Base-by-base conservation (phyloP, 495 filamentous ascomycete species). In the Platismatia glauca region DNA sequence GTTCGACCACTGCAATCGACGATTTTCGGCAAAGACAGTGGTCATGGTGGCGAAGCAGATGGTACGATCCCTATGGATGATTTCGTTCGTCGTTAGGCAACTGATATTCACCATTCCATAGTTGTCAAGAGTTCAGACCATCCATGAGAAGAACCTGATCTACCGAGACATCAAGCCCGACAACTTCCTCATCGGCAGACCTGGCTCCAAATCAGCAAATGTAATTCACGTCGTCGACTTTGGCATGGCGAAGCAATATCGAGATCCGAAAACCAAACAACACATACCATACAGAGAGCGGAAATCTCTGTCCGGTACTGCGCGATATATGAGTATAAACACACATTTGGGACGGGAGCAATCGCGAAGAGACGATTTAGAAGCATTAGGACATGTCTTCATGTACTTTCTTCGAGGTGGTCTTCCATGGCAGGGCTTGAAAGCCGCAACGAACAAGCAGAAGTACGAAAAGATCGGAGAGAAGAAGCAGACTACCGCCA, bases 391-490 rank as follows among this genome's bases (percentile, higher is more conserved):
- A 22, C 94, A 99, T 71, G 94, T 99, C 33, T 99, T 99, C 79
- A 93, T 99, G 89, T 99, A 99, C 78, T 99, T 99, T 78, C 78
- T 99, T 65, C 81, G 95, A 56, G 94, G 94, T 62, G 95, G 95
- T 59, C 81, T 99, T 63, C 94, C 94, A 24, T 99, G 94, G 94
- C 94, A 99, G 77, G 94, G 94, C 57, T 79, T 99, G 70, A 97
- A 97, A 79, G 94, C 94, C 73, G 95, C 95, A 22, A 99, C 94
- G 63, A 99, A 99, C 80, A 99, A 99, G 83, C 94, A 99, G 72
- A 99, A 99, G 78, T 99, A 99, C 68, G 94, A 99, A 77, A 97
- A 97, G 80, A 99, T 99, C 75, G 94, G 94, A 37, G 95, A 99
- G 78, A 97, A 97, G 88, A 99, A 99, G 78, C 94, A 97, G 77